Evolutionary conservation across 2,329 filamentous ascomycete genomes (phyloP).

Genomic region (Sporothrix euskadiensis): DNA sequence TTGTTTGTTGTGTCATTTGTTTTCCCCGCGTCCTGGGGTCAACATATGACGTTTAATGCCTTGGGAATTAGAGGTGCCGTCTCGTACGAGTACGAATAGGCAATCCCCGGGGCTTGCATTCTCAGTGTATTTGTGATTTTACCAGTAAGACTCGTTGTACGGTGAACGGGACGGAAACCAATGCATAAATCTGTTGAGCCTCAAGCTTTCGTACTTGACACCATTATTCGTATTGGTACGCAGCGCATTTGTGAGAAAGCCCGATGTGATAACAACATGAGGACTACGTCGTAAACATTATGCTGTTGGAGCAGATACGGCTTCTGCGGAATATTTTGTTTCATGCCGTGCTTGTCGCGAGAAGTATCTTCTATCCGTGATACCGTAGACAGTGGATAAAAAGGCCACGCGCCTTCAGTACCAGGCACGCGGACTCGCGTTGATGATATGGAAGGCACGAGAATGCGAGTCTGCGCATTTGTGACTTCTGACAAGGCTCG

Average conservation of each 20-base stretch:
- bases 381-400: neutral
- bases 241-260: neutral
- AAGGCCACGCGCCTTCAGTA: neutral
- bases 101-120: neutral
- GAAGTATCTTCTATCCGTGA: neutral
- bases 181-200: neutral
- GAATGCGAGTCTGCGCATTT: neutral
- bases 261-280: neutral
- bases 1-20: neutral
- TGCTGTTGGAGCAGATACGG: neutral
- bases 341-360: constrained; percentile 1
- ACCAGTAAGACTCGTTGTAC: neutral
- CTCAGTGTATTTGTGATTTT: neutral
- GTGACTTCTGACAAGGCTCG: neutral
- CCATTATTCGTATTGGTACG: neutral
- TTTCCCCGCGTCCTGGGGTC: constrained; percentile 9
- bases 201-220: neutral
- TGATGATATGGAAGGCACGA: constrained; percentile 10
- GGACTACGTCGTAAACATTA: neutral
- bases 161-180: neutral
- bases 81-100: constrained; percentile 1
- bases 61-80: neutral
- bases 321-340: neutral
- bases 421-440: neutral
- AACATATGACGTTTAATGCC: neutral